Conservation (phyloP, 225 moss, liverwort and hornwort species). For the Sphagnum contortum region DNA sequence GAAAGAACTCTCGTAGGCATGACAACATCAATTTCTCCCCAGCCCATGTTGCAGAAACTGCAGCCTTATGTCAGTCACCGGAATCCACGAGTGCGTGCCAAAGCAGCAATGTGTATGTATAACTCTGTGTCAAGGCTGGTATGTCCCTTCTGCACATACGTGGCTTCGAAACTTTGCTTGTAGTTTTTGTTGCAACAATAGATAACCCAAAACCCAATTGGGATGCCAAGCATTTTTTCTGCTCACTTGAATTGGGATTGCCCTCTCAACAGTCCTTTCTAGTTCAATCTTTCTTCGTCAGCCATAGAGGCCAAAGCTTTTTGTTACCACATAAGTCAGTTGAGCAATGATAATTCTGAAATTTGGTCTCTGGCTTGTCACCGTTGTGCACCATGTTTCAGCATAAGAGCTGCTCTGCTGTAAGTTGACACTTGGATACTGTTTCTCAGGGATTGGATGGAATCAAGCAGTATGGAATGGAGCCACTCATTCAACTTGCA, state of each 20-base stretch:
- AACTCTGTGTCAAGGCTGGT: conserved; percentile 79
- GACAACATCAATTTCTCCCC: conserved; percentile 66
- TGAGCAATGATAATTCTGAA: not conserved
- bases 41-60: conserved; percentile 65
- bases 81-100: conserved; percentile 91
- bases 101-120: conserved; percentile 81
- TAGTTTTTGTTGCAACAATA: not conserved
- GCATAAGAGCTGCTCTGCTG: too few relatives aligned
- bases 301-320: not conserved
- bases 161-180: not conserved
- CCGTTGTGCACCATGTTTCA: too few relatives aligned
- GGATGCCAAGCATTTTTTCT: too few relatives aligned
- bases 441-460: conserved; percentile 64
- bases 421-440: not conserved
- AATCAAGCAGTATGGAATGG: conserved; percentile 66
- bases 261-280: too few relatives aligned
- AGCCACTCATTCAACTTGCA: conserved; percentile 70
- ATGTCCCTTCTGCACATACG: conserved; percentile 3
- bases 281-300: too few relatives aligned
- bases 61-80: conserved; percentile 82
- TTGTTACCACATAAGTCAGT: not conserved
- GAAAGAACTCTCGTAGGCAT: conserved; percentile 70
- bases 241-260: too few relatives aligned
- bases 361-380: not conserved
- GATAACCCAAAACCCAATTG: not conserved